These are phyloP conservation scores for Fusarium pseudonygamai DNA, from an alignment of 2,329 filamentous ascomycete genomes.

Conservation along the genomic window DNA sequence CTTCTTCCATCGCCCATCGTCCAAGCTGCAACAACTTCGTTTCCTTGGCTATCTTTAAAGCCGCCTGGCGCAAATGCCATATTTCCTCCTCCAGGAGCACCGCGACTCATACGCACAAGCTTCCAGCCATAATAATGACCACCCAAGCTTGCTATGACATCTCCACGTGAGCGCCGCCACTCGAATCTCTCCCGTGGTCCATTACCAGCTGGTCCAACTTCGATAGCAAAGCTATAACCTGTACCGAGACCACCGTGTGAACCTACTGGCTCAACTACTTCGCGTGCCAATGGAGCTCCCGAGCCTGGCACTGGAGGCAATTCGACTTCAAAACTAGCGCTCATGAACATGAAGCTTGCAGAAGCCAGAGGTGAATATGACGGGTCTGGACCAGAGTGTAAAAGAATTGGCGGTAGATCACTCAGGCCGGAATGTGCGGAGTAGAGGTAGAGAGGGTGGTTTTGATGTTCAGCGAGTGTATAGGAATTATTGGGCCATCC, in stretches of 20 bases:
- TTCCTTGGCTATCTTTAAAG: conserved; percentile 27
- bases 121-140: conserved; percentile 35
- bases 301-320: conserved; percentile 31
- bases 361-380: conserved; percentile 32
- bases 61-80: conserved; percentile 18
- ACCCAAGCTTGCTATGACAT: conserved; percentile 24
- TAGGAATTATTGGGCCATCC: conserved; percentile 6
- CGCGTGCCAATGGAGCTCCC: conserved; percentile 8
- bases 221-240: conserved; percentile 30
- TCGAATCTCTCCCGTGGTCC: conserved; percentile 37
- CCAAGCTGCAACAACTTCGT: conserved; percentile 40
- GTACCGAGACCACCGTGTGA: conserved; percentile 13
- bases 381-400: conserved; percentile 35
- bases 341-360: conserved; percentile 25
- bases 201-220: conserved; percentile 25
- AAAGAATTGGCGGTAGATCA: conserved; percentile 24
- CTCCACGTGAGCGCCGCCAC: conserved; percentile 34
- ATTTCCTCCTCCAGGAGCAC: conserved; percentile 19
- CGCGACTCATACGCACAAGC: conserved; percentile 29
- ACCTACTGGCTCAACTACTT: conserved; percentile 12
- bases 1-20: conserved; percentile 13
- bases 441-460: conserved; percentile 35
- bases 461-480: conserved; percentile 31
- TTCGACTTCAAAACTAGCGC: conserved; percentile 29
- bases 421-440: conserved; percentile 19